Percentiles rank a stretch among this genome's conserved stretches.
These are phyloP conservation scores for Tolypocladium paradoxum DNA, from an alignment of 2,329 filamentous ascomycete genomes.

Conservation along the genomic window DNA sequence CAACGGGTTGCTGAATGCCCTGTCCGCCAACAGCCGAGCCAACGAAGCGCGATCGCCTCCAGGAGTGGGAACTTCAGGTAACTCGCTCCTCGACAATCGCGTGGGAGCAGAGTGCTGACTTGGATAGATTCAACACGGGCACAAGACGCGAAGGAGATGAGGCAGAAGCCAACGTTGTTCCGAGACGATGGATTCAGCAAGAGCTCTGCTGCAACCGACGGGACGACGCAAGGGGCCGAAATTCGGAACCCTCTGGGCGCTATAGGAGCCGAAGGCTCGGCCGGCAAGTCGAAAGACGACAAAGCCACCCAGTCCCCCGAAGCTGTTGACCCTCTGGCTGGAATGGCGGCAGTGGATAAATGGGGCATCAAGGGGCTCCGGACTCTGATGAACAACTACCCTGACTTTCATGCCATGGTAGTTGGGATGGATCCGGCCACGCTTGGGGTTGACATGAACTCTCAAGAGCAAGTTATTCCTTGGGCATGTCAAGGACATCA, in stretches of 20 bases:
- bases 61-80: conserved; percentile 22
- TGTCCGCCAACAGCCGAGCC: conserved; percentile 47
- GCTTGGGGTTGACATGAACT: conserved; percentile 47
- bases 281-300: conserved; percentile 31
- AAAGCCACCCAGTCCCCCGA: conserved; percentile 28
- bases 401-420: conserved; percentile 51
- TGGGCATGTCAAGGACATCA: not conserved
- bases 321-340: conserved; percentile 45
- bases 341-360: conserved; percentile 52
- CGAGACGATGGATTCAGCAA: conserved; percentile 30
- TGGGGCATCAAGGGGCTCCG: conserved; percentile 55
- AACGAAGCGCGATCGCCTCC: conserved; percentile 39
- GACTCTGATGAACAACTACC: conserved; percentile 52
- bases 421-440: conserved; percentile 47
- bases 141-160: conserved; percentile 34
- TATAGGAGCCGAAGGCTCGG: conserved; percentile 32
- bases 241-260: conserved; percentile 32
- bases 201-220: conserved; percentile 24
- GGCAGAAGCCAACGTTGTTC: conserved; percentile 32
- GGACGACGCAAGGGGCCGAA: conserved; percentile 19
- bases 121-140: conserved; percentile 23
- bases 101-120: conserved; percentile 9
- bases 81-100: not conserved
- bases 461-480: conserved; percentile 39
- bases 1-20: conserved; percentile 52